Evolutionary conservation across 2,329 filamentous ascomycete genomes (phyloP).

Genomic region (Sordariomycetes sp.): DNA sequence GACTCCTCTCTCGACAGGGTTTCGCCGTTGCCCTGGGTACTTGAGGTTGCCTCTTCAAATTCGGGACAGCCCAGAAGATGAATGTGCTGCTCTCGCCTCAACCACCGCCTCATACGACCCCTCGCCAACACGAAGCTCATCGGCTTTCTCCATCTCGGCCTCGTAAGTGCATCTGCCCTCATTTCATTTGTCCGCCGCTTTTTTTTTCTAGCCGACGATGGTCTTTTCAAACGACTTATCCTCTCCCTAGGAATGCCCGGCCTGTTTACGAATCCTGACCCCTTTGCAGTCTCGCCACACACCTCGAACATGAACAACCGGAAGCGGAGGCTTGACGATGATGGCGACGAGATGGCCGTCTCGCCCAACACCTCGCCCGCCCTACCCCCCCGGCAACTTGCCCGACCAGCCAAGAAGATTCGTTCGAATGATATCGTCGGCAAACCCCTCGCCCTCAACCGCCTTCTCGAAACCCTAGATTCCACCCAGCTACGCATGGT

Average conservation of each 20-base stretch:
- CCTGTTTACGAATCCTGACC: constrained; percentile 9
- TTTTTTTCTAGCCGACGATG: neutral
- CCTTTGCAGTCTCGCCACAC: constrained; percentile 22
- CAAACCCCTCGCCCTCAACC: constrained; percentile 41
- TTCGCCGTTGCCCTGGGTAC: neutral
- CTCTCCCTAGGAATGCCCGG: constrained; percentile 10
- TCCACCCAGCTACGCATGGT: constrained; percentile 71
- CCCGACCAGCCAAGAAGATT: constrained; percentile 50
- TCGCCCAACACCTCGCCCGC: constrained; percentile 77
- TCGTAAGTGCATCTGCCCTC: constrained; percentile 26
- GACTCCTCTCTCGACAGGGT: neutral
- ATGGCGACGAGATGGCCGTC: constrained; percentile 81
- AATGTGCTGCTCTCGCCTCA: constrained; percentile 49
- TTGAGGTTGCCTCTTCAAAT: neutral
- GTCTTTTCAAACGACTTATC: constrained; percentile 1
- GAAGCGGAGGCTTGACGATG: constrained; percentile 82
- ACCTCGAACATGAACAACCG: constrained; percentile 38
- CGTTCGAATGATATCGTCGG: constrained; percentile 51
- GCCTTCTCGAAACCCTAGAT: constrained; percentile 90
- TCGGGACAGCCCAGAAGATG: constrained; percentile 25
- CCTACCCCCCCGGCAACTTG: constrained; percentile 53
- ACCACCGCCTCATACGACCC: constrained; percentile 43
- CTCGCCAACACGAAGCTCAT: constrained; percentile 42
- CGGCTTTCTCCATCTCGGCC: constrained; percentile 40
- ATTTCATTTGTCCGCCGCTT: constrained; percentile 3